Conservation (phyloP, 2,329 filamentous ascomycete genomes). For the Plenodomus biglobosus region DNA sequence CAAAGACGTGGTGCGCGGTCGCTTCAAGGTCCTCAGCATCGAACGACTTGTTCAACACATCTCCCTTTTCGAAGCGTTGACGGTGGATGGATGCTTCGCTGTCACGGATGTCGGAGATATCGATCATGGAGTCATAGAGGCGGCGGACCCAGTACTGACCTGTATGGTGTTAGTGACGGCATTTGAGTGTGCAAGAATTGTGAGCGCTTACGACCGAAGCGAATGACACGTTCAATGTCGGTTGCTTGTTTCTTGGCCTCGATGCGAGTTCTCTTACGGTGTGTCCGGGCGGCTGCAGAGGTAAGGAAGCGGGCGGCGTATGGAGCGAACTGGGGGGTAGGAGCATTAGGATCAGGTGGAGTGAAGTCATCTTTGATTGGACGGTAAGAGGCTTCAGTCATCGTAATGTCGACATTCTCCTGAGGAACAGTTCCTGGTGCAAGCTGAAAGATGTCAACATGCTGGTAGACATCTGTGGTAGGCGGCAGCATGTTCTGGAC, state of each 20-base stretch:
- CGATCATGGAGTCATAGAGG: conserved; percentile 36
- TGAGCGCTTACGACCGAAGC: conserved; percentile 20
- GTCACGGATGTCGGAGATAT: conserved; percentile 22
- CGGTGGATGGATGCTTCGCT: conserved; percentile 15
- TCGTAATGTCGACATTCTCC: background rate
- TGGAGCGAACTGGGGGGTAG: conserved; percentile 13
- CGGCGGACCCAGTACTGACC: conserved; percentile 35
- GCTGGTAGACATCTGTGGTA: background rate
- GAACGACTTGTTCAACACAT: conserved; percentile 6
- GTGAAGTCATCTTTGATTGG: conserved; percentile 1
- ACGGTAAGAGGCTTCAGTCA: conserved; percentile 3
- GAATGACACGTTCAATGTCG: conserved; percentile 26
- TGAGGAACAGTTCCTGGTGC: background rate
- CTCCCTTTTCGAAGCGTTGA: conserved; percentile 15
- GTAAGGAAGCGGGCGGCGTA: conserved; percentile 22
- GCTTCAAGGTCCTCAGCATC: conserved; percentile 27
- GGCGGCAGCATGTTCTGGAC: background rate
- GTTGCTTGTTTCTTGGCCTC: conserved; percentile 12
- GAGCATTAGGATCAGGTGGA: background rate
- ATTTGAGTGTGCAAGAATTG: background rate
- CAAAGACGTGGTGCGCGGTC: conserved; percentile 34
- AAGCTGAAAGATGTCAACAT: background rate
- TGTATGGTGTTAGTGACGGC: background rate
- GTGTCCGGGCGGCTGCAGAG: conserved; percentile 15
- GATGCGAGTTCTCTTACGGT: conserved; percentile 19